Evolutionary conservation across 83 land plant genomes (phyloP), one percentile per base, ranked within the genome.

Genomic region (Picea engelmannii): DNA sequence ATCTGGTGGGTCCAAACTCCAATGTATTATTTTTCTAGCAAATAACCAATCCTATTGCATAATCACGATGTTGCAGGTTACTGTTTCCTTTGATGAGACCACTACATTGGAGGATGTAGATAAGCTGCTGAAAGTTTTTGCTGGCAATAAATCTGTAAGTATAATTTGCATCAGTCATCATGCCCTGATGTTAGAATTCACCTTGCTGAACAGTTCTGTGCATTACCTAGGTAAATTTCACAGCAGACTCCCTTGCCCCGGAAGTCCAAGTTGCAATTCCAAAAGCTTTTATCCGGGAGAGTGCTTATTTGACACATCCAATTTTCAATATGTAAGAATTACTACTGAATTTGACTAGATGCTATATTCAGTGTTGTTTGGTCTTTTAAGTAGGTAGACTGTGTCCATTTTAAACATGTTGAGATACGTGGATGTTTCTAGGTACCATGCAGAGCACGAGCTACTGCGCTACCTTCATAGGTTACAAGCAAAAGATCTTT

Each of bases 381-480:
- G 31, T 24, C 40, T 24, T 10, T 24, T 24, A 0, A 49, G 11
- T 2, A 47, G 27, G 49, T 2, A 42, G 40, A 40, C 58, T 38
- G 40, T 75, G 8, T 5, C 35, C 60, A 23, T 76, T 27, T 25
- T 76, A 76, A 76, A 24, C 18, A 55, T 52, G 65, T 21, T 59
- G 58, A 62, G 21, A 17, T 62, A 25, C 1, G 27, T 27, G 71
- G 82, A 83, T 75, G 23, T 42, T 64, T 83, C 23, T 85, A 95
- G 98, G 88, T 94, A 91, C 82, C 99, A 98, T 81, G 90, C 99
- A 24, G 99, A 98, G 91, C 99, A 98, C 84, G 99, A 98, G 83
- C 80, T 98, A 82, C 93, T 98, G 6, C 87, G 99, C 8, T 98
- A 98, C 84, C 70, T 98, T 11, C 93, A 92, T 78, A 90, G 88